Conservation (phyloP, 75 land plant species). For the Selaginella tamariscina region DNA sequence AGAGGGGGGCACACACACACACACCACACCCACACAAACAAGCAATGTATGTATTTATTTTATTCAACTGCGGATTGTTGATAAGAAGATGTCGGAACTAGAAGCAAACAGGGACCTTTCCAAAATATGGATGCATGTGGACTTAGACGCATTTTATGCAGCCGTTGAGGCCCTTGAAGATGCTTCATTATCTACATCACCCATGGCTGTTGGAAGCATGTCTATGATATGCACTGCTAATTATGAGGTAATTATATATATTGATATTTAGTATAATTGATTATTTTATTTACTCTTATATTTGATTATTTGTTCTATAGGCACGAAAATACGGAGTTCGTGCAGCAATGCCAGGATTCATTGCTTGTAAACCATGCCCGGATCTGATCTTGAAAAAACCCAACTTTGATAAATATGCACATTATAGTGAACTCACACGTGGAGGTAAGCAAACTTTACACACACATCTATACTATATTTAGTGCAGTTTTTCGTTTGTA, state of each 20-base stretch:
- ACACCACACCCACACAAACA: too few species aligned
- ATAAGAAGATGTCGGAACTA: conserved; percentile 48
- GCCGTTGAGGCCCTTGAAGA: conserved; percentile 75
- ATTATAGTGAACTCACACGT: conserved; percentile 64
- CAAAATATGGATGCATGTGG: conserved; percentile 72
- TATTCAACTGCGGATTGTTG: too few species aligned
- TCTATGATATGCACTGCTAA: conserved; percentile 92
- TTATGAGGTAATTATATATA: conserved; percentile 94
- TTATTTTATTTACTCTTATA: neutral
- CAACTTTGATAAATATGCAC: conserved; percentile 64
- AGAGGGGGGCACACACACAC: too few species aligned
- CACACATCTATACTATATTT: too few species aligned
- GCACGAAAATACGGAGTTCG: conserved; percentile 86
- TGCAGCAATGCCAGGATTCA: conserved; percentile 96
- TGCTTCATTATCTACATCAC: conserved; percentile 58
- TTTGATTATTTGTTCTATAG: conserved; percentile 21
- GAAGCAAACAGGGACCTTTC: conserved; percentile 58
- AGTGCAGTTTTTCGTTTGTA: conserved; percentile 48
- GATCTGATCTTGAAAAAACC: conserved; percentile 63
- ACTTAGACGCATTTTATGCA: conserved; percentile 95
- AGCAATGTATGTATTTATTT: too few species aligned
- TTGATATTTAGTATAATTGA: neutral
- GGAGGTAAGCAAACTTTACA: conserved; percentile 37
- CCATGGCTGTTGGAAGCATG: conserved; percentile 86
- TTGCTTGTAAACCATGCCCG: conserved; percentile 67